Evolutionary conservation across 305 asterid genomes (phyloP).

Genomic region (Salvia sclarea): DNA sequence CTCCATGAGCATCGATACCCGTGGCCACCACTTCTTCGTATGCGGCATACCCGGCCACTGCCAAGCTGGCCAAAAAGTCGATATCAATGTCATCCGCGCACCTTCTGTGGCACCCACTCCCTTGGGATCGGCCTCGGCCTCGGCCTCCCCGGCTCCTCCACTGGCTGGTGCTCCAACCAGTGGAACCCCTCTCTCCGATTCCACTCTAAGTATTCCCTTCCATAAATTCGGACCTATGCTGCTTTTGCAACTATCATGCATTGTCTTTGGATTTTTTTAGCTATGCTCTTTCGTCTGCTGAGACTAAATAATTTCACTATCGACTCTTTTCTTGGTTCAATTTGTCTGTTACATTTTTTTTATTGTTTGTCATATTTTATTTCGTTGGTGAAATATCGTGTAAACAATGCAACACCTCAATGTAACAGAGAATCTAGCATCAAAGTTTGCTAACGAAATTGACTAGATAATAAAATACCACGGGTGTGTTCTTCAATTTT

Average conservation of each 20-base stretch:
- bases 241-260: conserved; percentile 11
- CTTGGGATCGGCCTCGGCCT: conserved; percentile 27
- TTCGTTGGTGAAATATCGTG: background rate
- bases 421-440: background rate
- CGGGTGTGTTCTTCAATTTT: no score
- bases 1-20: conserved; percentile 54
- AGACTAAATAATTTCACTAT: background rate
- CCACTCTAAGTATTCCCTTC: conserved; percentile 18
- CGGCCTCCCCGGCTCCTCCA: conserved; percentile 39
- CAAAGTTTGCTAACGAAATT: no score
- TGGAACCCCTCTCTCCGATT: conserved; percentile 34
- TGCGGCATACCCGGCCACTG: conserved; percentile 88
- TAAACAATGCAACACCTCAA: background rate
- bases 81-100: conserved; percentile 58
- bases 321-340: background rate
- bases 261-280: conserved; percentile 11
- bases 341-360: background rate
- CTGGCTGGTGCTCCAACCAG: conserved; percentile 47
- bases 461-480: no score
- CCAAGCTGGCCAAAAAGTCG: conserved; percentile 85
- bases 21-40: conserved; percentile 80
- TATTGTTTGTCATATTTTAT: background rate
- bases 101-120: conserved; percentile 40
- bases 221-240: conserved; percentile 18
- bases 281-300: background rate